Base-by-base conservation (phyloP, 2,329 filamentous ascomycete genomes). In the Fusarium staphyleae region DNA sequence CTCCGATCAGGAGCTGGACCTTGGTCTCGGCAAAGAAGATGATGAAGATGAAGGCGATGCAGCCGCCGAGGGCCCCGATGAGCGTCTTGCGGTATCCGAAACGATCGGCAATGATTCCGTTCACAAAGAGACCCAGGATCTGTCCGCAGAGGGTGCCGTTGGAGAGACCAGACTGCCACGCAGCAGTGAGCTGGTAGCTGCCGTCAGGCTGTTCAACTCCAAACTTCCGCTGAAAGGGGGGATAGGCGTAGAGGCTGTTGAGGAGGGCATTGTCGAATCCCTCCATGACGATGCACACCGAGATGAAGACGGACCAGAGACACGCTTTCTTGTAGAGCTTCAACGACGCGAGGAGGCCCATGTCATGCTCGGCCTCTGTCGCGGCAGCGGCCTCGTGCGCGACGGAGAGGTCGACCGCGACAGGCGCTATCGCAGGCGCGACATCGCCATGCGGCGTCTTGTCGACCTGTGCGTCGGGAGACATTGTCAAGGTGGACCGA, bases 101-200 rank as follows among this genome's bases (percentile, higher is more conserved):
- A 1, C 71, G 69, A 22, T 84, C 79, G 8, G 78, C 74, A 6
- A 82, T 65, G 50, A 75, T 71, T 12, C 81, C 82, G 51, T 76
- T 80, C 44, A 78, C 24, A 45, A 81, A 74, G 3, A 82, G 73
- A 2, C 82, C 82, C 2, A 83, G 33, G 16, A 84, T 79, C 48
- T 78, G 73, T 10, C 82, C 82, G 3, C 74, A 74, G 5, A 76
- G 71, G 0, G 76, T 73, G 9, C 76, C 81, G 36, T 81, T 82
- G 34, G 73, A 75, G 3, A 84, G 69, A 6, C 75, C 80, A 3
- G 79, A 75, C 63, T 83, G 81, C 82, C 82, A 84, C 0, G 75
- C 69, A 2, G 78, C 77, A 1, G 77, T 75, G 40, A 84, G 67
- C 52, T 81, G 69, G 52, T 81, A 81, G 1, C 59, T 68, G 1